These are phyloP conservation scores for Coemansia sp. DNA, from an alignment of 192 early-diverging fungal species.

Conservation along the genomic window DNA sequence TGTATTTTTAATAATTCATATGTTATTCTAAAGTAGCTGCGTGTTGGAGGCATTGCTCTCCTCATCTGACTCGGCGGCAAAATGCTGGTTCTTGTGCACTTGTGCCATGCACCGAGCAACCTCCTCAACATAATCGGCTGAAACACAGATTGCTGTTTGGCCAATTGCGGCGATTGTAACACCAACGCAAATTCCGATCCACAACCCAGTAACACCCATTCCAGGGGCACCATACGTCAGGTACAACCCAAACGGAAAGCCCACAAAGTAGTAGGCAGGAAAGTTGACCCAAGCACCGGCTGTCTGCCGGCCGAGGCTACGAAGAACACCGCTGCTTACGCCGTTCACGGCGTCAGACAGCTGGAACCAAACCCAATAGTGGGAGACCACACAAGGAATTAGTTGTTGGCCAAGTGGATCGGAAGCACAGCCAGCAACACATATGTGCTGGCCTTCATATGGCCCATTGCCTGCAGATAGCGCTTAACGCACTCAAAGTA, in stretches of 20 bases:
- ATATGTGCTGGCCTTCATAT: constrained; percentile 81
- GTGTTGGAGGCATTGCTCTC: neutral
- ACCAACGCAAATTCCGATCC: constrained; percentile 45
- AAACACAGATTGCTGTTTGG: constrained; percentile 33
- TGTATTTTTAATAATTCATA: too few relatives aligned
- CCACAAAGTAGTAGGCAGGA: constrained; percentile 56
- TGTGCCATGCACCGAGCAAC: constrained; percentile 35
- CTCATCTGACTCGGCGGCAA: constrained; percentile 24
- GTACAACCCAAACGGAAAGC: constrained; percentile 59
- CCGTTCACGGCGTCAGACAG: constrained; percentile 60
- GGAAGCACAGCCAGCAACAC: constrained; percentile 71
- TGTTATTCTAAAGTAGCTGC: too few relatives aligned
- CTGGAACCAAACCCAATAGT: constrained; percentile 72
- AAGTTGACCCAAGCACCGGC: constrained; percentile 58
- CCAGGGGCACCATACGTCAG: constrained; percentile 49
- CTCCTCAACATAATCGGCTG: constrained; percentile 33
- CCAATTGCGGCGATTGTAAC: constrained; percentile 26
- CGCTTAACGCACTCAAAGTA: constrained; percentile 83
- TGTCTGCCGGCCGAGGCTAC: constrained; percentile 57
- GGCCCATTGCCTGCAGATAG: constrained; percentile 86
- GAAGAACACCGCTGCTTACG: constrained; percentile 62
- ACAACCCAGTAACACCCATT: constrained; percentile 46
- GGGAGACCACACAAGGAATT: constrained; percentile 75
- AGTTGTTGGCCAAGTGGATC: constrained; percentile 75
- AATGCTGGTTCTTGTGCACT: constrained; percentile 38